phyloP scores from a whole-genome alignment of 352 stramenopile species.

The Phytophthora agathidicida region DNA sequence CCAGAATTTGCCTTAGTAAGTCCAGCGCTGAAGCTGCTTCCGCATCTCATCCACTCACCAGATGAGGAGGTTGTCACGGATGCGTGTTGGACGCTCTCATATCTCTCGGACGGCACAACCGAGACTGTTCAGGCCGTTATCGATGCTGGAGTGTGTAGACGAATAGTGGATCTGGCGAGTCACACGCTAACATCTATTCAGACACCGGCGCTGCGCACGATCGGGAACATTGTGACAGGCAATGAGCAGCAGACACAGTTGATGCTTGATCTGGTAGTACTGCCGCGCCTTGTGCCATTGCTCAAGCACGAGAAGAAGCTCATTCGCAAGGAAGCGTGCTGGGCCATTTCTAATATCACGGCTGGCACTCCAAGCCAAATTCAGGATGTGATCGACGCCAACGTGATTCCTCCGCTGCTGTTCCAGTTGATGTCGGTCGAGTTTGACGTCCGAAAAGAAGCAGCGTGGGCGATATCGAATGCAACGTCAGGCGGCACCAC shows the following conservation, averaged over 20 bases:
- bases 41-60: slow-evolving; percentile 95
- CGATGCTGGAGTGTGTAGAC: slow-evolving; percentile 93
- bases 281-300: slow-evolving; percentile 62
- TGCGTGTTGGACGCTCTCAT: slow-evolving; percentile 99
- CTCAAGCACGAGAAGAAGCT: slow-evolving; percentile 83
- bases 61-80: slow-evolving; percentile 99
- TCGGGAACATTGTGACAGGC: slow-evolving; percentile 98
- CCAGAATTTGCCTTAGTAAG: slow-evolving; percentile 97
- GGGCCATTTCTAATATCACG: slow-evolving; percentile 85
- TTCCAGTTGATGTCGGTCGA: slow-evolving; percentile 63
- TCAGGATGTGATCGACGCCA: slow-evolving; percentile 78
- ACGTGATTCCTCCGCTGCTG: slow-evolving; percentile 75
- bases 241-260: slow-evolving; percentile 86
- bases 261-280: slow-evolving; percentile 60
- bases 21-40: slow-evolving; percentile 92
- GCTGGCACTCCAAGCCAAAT: slow-evolving; percentile 75
- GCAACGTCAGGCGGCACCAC: slow-evolving; percentile 75
- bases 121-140: slow-evolving; percentile 99
- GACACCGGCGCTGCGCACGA: slow-evolving; percentile 96
- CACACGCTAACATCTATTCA: slow-evolving; percentile 94
- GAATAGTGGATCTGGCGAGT: slow-evolving; percentile 96
- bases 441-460: slow-evolving; percentile 88
- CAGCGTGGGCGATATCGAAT: slow-evolving; percentile 87
- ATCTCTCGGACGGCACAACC: slow-evolving; percentile 97
- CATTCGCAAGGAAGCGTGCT: slow-evolving; percentile 87